A percentile compares a stretch with the other conserved stretches of the same genome.
Evolutionary conservation across 2,329 filamentous ascomycete genomes (phyloP).

Genomic region (Trichoderma atrobrunneum): DNA sequence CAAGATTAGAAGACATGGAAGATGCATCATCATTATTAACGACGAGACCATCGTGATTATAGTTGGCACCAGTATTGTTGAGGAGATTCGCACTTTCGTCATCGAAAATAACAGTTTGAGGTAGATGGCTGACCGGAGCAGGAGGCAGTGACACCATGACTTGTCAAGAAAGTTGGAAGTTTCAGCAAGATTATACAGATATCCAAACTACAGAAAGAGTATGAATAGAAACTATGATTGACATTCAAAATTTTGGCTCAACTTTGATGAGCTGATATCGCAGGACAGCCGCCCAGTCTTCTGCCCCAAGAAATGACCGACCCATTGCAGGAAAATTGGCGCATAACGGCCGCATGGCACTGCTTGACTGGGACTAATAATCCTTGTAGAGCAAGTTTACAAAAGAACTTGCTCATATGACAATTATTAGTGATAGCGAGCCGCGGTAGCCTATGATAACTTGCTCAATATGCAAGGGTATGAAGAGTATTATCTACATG

Average conservation of each 20-base stretch:
- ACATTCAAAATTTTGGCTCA: not conserved
- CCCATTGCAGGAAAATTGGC: not conserved
- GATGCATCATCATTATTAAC: conserved; percentile 21
- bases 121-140: not conserved
- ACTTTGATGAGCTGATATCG: not conserved
- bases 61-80: not conserved
- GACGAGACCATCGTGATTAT: not conserved
- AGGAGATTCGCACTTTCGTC: not conserved
- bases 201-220: not conserved
- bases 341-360: not conserved
- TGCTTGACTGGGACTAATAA: not conserved
- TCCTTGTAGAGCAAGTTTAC: not conserved
- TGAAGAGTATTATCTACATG: not conserved
- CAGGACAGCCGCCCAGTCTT: not conserved
- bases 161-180: not conserved
- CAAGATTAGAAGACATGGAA: conserved; percentile 25
- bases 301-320: not conserved
- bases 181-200: not conserved
- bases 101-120: not conserved
- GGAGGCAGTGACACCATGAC: not conserved
- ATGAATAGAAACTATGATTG: not conserved
- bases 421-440: not conserved
- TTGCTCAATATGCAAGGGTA: not conserved
- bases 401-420: not conserved
- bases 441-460: not conserved